phyloP scores from a whole-genome alignment of 768 basidiomycete genomes.

The Filobasidium floriforme region DNA sequence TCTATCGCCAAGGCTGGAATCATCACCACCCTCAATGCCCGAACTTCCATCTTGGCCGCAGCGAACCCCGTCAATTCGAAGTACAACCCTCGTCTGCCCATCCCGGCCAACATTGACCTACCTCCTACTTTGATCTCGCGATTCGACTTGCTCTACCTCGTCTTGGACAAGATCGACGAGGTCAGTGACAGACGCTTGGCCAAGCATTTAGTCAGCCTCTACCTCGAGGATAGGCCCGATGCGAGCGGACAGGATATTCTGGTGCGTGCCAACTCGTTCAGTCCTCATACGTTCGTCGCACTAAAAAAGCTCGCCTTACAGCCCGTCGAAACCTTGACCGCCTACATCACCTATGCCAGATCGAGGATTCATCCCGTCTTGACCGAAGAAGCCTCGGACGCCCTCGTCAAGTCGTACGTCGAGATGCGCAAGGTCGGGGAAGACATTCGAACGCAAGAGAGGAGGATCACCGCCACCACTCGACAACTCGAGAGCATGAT shows the following conservation, averaged over 20 bases:
- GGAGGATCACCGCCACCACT: slow-evolving; percentile 95
- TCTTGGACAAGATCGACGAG: slow-evolving; percentile 91
- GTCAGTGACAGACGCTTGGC: slow-evolving; percentile 74
- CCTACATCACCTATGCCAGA: slow-evolving; percentile 90
- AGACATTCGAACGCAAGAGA: slow-evolving; percentile 78
- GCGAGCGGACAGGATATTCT: slow-evolving; percentile 63
- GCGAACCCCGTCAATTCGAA: slow-evolving; percentile 95
- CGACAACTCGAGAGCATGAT: slow-evolving; percentile 97
- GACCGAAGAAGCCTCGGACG: slow-evolving; percentile 71
- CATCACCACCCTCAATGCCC: slow-evolving; percentile 93
- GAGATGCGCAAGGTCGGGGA: slow-evolving; percentile 85
- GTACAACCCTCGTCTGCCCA: slow-evolving; percentile 83
- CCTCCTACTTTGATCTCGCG: slow-evolving; percentile 96
- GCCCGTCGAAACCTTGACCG: slow-evolving; percentile 83
- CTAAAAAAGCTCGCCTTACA: slow-evolving; percentile 40
- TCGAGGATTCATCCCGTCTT: slow-evolving; percentile 76
- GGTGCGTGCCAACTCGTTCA: slow-evolving; percentile 50
- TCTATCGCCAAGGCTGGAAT: slow-evolving; percentile 99
- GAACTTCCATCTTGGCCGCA: slow-evolving; percentile 93
- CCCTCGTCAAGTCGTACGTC: slow-evolving; percentile 82
- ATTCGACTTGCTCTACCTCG: slow-evolving; percentile 91
- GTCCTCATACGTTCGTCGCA: not conserved
- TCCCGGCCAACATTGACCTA: slow-evolving; percentile 92
- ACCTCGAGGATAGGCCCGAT: slow-evolving; percentile 79
- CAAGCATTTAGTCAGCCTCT: slow-evolving; percentile 83